phyloP scores from a whole-genome alignment of 2,329 filamentous ascomycete species.

The Septoria linicola region DNA sequence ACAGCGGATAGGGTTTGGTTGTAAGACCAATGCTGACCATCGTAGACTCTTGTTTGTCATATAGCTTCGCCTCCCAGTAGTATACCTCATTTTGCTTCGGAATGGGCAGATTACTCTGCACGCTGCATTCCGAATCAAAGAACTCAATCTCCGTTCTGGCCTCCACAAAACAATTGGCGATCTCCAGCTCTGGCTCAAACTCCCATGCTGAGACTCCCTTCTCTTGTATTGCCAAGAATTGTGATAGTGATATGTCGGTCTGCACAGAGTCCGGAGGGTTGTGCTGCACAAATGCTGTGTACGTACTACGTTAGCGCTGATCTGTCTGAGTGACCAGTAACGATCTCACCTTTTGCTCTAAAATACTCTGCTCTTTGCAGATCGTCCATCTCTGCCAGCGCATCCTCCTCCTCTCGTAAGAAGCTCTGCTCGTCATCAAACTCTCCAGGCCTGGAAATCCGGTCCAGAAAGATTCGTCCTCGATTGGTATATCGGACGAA shows the following conservation, averaged over 20 bases:
- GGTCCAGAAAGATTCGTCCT: constrained; percentile 88
- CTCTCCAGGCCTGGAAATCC: constrained; percentile 88
- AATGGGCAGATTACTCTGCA: constrained; percentile 93
- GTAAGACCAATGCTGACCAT: constrained; percentile 88
- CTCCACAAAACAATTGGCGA: constrained; percentile 98
- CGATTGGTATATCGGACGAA: constrained; percentile 88
- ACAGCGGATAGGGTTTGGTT: constrained; percentile 95
- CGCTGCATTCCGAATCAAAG: constrained; percentile 95
- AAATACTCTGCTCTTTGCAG: constrained; percentile 85
- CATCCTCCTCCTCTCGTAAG: constrained; percentile 88
- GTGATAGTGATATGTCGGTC: constrained; percentile 95
- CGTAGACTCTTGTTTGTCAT: constrained; percentile 90
- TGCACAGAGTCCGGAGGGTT: constrained; percentile 94
- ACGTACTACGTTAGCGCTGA: constrained; percentile 28
- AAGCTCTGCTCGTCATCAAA: constrained; percentile 98
- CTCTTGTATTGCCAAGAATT: constrained; percentile 97
- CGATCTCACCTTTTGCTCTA: constrained; percentile 78
- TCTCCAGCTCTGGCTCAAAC: constrained; percentile 97
- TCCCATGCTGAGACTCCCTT: constrained; percentile 99
- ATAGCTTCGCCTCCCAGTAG: constrained; percentile 99
- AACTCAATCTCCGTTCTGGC: constrained; percentile 96
- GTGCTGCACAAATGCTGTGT: constrained; percentile 80
- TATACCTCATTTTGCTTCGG: constrained; percentile 99
- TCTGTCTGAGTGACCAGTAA: not conserved
- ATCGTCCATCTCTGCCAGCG: constrained; percentile 93